Base-by-base conservation (phyloP, 768 basidiomycete species). In the Calocera cornea region DNA sequence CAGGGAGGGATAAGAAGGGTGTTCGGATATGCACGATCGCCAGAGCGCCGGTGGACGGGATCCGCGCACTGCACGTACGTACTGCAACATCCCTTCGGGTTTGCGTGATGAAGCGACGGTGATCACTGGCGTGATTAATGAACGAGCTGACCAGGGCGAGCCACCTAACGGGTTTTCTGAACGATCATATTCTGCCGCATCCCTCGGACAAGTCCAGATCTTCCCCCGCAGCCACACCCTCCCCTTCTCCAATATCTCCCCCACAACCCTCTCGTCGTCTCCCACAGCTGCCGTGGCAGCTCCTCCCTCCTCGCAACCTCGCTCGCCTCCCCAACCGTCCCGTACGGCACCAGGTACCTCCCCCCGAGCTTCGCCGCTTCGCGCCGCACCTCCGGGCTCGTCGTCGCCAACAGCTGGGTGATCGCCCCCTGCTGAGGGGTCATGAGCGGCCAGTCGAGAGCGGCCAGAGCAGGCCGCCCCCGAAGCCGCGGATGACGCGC, bases 361-460 rank as follows among this genome's bases (percentile, higher is more conserved):
- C 78, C 76, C 44, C 70, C 69, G 67, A 75, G 78, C 65, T 69
- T 75, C 17, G 71, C 72, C 40, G 68, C 68, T 3, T 72, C 27
- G 14, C 70, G 66, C 2, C 33, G 60, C 12, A 75, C 63, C 34
- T 73, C 75, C 17, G 69, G 69, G 60, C 71, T 70, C 27, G 76
- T 77, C 34, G 75, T 76, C 8, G 76, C 73, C 73, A 74, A 77
- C 36, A 77, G 72, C 34, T 75, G 71, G 1, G 72, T 72, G 66
- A 74, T 70, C 12, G 66, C 75, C 3, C 79, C 78, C 11, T 69
- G 69, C 49, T 72, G 72, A 2, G 70, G 64, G 2, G 17, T 19
- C 12, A 67, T 65, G 19, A 74, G 67, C 36, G 75, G 70, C 12
- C 71, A 74, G 14, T 66, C 72, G 3, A 72, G 14, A 71, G 36